Conservation (phyloP, 2,329 filamentous ascomycete genomes). For the Chrysoporthe cubensis region DNA sequence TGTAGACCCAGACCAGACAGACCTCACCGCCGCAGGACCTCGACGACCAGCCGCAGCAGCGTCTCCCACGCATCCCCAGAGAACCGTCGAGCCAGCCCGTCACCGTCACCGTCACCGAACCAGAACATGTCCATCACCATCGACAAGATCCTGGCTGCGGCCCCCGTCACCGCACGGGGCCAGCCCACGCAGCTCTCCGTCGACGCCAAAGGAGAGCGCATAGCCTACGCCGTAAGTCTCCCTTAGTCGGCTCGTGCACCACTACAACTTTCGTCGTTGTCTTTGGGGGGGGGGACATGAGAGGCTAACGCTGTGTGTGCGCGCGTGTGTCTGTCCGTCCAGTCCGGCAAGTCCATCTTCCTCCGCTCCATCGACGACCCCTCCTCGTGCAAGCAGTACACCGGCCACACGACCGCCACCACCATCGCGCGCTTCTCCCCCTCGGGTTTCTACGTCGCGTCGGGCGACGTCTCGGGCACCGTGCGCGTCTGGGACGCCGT, state of each 20-base stretch:
- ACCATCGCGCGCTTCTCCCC: constrained; percentile 94
- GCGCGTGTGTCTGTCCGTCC: constrained; percentile 9
- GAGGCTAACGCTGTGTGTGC: neutral
- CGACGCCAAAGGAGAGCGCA: constrained; percentile 86
- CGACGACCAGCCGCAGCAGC: no score
- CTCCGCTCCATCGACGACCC: constrained; percentile 93
- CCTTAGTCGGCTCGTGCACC: no score
- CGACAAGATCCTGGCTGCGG: constrained; percentile 78
- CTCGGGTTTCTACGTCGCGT: constrained; percentile 92
- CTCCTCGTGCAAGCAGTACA: constrained; percentile 84
- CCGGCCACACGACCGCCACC: constrained; percentile 83
- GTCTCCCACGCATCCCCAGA: no score
- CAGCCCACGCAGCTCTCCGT: constrained; percentile 87
- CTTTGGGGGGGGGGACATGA: neutral
- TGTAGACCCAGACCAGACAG: no score
- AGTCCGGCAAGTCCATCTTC: constrained; percentile 97
- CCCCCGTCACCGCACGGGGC: constrained; percentile 81
- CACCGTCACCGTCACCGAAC: neutral
- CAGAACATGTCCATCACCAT: constrained; percentile 57
- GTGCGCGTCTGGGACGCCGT: constrained; percentile 94
- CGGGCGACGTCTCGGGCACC: constrained; percentile 81
- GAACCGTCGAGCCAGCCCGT: neutral
- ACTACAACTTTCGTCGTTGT: no score
- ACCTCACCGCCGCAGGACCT: no score
- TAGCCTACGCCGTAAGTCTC: constrained; percentile 83